Base-by-base conservation (phyloP, 2,329 filamentous ascomycete genomes). In the Fusarium armeniacum region DNA sequence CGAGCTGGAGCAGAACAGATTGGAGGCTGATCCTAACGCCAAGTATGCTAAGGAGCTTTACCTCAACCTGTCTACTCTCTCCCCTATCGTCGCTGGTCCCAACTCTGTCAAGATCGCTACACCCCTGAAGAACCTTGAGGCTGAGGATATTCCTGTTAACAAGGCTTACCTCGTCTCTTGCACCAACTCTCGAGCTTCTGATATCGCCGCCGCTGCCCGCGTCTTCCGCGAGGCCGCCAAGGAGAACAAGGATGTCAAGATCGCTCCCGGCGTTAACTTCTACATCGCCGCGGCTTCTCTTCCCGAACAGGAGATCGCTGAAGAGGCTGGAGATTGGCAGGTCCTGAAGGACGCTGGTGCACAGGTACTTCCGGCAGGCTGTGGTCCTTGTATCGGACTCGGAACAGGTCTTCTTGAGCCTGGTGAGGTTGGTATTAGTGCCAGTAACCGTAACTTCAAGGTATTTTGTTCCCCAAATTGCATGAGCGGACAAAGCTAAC, bases 51-150 rank as follows among this genome's bases (percentile, higher is more conserved):
- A 98, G 80, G 83, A 90, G 41, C 85, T 97, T 0, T 94, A 92
- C 77, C 83, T 98, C 9, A 89, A 97, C 77, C 86, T 98, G 1
- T 93, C 91, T 0, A 94, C 93, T 0, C 86, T 98, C 0, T 91
- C 93, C 0, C 94, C 94, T 0, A 94, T 92, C 59, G 90, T 98
- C 12, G 86, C 94, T 0, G 94, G 95, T 0, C 95, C 95, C 1
- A 97, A 98, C 81, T 94, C 92, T 0, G 93, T 97, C 75, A 98
- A 98, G 80, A 83, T 97, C 0, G 89, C 91, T 0, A 97, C 90
- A 0, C 93, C 95, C 0, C 80, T 98, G 1, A 81, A 83, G 7
- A 89, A 95, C 33, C 87, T 98, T 1, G 91, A 91, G 73, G 77
- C 86, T 0, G 84, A 95, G 76, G 82, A 92, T 69, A 97, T 98